Evolutionary conservation across 2,329 filamentous ascomycete genomes (phyloP), one percentile per base, ranked within the genome.

Genomic region (Penicillium sp.): DNA sequence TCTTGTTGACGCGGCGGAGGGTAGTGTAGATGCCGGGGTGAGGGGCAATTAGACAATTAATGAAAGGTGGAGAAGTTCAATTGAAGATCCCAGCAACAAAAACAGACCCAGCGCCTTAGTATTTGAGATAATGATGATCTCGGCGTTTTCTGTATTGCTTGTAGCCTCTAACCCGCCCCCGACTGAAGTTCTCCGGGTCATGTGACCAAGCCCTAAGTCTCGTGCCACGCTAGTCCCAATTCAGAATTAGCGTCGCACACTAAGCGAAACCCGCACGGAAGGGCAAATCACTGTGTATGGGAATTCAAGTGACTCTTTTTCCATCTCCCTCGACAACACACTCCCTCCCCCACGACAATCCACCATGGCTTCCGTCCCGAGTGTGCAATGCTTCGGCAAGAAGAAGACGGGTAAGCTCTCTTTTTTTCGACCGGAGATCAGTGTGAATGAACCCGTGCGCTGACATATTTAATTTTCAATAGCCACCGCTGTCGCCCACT

Each of bases 331-430:
- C 71, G 66, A 72, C 72, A 70, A 73, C 71, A 73, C 72, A 71
- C 71, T 70, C 70, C 66, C 70, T 66, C 67, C 67, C 68, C 63
- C 68, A 71, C 71, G 71, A 73, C 72, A 72, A 72, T 65, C 64
- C 83, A 90, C 76, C 80, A 91, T 91, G 87, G 88, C 89, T 80
- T 82, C 87, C 75, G 82, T 84, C 73, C 88, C 90, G 82, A 89
- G 86, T 81, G 89, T 92, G 75, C 92, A 96, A 87, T 96, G 92
- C 90, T 97, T 97, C 90, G 92, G 92, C 88, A 97, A 97, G 89
- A 92, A 92, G 87, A 91, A 90, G 86, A 92, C 87, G 77, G 80
- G 79, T 81, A 74, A 66, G 76, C 67, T 60, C 53, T 7, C 29
- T 53, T 53, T 54, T 44, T 52, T 58, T 54, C 45, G 51, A 39